A percentile compares a stretch with the other conserved stretches of the same genome.
Evolutionary conservation across 2,329 filamentous ascomycete species (phyloP).

Genomic region (Cladophialophora immunda): DNA sequence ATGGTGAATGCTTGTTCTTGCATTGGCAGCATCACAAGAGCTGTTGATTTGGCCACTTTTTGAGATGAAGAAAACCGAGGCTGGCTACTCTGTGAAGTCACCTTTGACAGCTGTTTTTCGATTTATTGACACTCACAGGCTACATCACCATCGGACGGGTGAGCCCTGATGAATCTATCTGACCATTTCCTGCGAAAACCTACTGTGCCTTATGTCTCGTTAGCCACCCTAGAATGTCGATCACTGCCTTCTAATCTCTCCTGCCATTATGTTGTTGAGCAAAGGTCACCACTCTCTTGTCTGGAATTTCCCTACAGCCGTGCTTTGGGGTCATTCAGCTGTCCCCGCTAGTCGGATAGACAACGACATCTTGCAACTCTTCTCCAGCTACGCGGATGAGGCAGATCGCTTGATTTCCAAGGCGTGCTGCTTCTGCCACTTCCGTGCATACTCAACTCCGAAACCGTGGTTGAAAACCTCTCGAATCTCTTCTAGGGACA

Average conservation of each 20-base stretch:
- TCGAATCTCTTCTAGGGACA: constrained; percentile 82
- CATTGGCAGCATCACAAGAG: not conserved
- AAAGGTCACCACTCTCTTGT: not conserved
- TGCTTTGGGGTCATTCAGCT: not conserved
- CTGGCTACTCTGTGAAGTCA: not conserved
- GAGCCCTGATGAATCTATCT: not conserved
- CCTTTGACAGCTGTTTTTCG: not conserved
- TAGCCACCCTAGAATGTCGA: not conserved
- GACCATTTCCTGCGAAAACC: not conserved
- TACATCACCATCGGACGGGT: too few relatives aligned
- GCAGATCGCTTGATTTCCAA: constrained; percentile 18
- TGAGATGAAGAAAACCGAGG: not conserved
- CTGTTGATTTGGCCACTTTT: not conserved
- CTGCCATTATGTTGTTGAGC: not conserved
- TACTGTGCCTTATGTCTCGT: not conserved
- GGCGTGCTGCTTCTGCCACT: constrained; percentile 30
- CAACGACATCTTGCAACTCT: not conserved
- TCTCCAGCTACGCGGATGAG: not conserved
- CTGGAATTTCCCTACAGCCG: not conserved
- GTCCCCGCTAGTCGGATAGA: not conserved
- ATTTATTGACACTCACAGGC: not conserved
- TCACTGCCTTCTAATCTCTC: not conserved
- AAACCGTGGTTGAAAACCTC: constrained; percentile 74
- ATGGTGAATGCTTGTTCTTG: not conserved
- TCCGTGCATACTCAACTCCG: constrained; percentile 66